phyloP scores from a whole-genome alignment of 306 rosid species.

The Castanea mollissima region DNA sequence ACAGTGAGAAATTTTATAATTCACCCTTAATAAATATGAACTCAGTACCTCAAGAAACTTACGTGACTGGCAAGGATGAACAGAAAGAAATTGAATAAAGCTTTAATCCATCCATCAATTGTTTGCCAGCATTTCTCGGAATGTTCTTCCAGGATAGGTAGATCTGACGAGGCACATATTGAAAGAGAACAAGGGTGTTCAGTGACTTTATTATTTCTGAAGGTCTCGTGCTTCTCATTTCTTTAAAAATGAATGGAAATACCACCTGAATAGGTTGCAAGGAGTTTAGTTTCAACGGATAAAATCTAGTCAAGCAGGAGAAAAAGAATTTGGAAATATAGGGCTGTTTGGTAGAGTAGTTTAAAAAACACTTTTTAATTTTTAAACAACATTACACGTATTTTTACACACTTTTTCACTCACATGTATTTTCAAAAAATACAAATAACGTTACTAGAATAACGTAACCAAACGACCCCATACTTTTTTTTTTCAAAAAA shows the following conservation, averaged over 20 bases:
- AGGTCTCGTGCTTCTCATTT: constrained; percentile 50
- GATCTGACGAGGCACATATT: constrained; percentile 76
- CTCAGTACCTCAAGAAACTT: constrained; percentile 30
- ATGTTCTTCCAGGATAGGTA: constrained; percentile 81
- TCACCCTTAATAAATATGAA: background rate
- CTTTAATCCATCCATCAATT: constrained; percentile 89
- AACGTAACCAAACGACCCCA: no score
- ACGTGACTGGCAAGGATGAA: constrained; percentile 97
- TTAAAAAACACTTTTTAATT: no score
- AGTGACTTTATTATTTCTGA: constrained; percentile 70
- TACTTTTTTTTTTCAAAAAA: no score
- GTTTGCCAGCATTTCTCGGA: constrained; percentile 76
- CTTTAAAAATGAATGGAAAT: constrained; percentile 59
- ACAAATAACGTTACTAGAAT: no score
- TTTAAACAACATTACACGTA: no score
- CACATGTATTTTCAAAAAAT: no score
- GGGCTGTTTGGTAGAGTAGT: no score
- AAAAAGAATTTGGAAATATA: no score
- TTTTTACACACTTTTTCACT: no score
- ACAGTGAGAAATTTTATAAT: no score
- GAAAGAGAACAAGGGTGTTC: constrained; percentile 67
- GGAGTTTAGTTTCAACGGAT: no score
- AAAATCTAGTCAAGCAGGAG: no score
- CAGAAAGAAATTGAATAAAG: constrained; percentile 82
- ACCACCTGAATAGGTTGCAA: constrained; percentile 44